A percentile compares a stretch with the other conserved stretches of the same genome.
These are phyloP conservation scores for Triticum urartu DNA, from an alignment of 176 grass and related monocot genomes.

Conservation along the genomic window DNA sequence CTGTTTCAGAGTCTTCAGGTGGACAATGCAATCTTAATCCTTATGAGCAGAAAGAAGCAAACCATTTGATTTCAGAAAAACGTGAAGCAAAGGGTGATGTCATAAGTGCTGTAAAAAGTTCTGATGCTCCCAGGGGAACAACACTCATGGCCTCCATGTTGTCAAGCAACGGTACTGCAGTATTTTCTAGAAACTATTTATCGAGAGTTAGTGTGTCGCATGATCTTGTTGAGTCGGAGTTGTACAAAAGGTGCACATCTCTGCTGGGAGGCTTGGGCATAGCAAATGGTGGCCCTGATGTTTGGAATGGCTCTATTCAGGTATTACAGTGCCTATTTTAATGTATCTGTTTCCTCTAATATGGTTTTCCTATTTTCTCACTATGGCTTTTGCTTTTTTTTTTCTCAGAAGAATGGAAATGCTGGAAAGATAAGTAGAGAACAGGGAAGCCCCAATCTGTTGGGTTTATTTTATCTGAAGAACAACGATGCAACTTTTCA, in stretches of 20 bases:
- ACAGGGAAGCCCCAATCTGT: slow-evolving; percentile 35
- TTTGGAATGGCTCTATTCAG: slow-evolving; percentile 33
- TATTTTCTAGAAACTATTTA: slow-evolving; percentile 65
- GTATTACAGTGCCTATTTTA: slow-evolving; percentile 27
- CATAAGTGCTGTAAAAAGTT: slow-evolving; percentile 11
- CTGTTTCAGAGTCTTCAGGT: slow-evolving; percentile 36
- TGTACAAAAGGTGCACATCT: slow-evolving; percentile 62
- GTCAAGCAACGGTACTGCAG: slow-evolving; percentile 34
- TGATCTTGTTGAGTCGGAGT: slow-evolving; percentile 69
- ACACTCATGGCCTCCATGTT: slow-evolving; percentile 27
- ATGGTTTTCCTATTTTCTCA: slow-evolving; percentile 32
- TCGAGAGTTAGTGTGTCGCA: slow-evolving; percentile 58
- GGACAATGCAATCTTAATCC: slow-evolving; percentile 33
- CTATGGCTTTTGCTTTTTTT: slow-evolving; percentile 12
- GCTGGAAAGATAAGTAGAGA: slow-evolving; percentile 40
- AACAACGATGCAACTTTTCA: slow-evolving; percentile 60
- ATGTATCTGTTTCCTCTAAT: slow-evolving; percentile 4
- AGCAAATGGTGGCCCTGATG: slow-evolving; percentile 27
- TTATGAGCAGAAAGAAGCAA: slow-evolving; percentile 36
- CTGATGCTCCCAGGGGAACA: slow-evolving; percentile 24
- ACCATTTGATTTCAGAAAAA: slow-evolving; percentile 39
- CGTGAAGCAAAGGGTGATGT: slow-evolving; percentile 46
- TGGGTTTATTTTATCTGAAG: slow-evolving; percentile 59
- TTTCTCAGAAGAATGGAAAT: slow-evolving; percentile 36
- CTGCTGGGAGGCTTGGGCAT: slow-evolving; percentile 51